These are phyloP conservation scores for Solanum pennellii DNA, from an alignment of 257 asterid genomes.

Conservation along the genomic window DNA sequence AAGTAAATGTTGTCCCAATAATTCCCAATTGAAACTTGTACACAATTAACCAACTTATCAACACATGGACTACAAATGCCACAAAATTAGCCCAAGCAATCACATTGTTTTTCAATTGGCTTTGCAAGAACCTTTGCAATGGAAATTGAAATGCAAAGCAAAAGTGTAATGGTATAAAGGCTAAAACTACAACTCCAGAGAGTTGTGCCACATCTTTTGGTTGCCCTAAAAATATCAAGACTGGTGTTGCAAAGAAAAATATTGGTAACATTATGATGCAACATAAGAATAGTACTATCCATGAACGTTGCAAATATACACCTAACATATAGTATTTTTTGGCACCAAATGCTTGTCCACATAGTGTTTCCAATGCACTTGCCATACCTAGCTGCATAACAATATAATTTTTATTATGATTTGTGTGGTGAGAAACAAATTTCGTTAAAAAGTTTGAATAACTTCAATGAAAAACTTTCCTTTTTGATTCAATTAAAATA, in stretches of 20 bases:
- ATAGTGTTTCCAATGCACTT: conserved; percentile 75
- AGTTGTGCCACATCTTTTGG: conserved; percentile 67
- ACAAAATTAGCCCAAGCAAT: conserved; percentile 42
- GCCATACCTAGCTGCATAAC: conserved; percentile 68
- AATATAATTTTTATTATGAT: not conserved
- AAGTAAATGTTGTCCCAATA: conserved; percentile 42
- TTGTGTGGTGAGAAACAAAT: not conserved
- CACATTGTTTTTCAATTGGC: conserved; percentile 65
- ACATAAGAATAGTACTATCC: conserved; percentile 48
- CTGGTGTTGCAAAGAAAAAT: conserved; percentile 46
- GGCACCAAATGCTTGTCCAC: conserved; percentile 93
- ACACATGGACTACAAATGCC: conserved; percentile 37
- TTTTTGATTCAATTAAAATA: too few relatives aligned
- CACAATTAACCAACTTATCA: conserved; percentile 43
- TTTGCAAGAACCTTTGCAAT: conserved; percentile 69
- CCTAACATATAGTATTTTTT: conserved; percentile 67
- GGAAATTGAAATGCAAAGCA: conserved; percentile 67
- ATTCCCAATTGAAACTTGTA: conserved; percentile 37
- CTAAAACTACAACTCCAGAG: conserved; percentile 45
- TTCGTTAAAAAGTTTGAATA: too few relatives aligned
- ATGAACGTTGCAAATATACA: conserved; percentile 70
- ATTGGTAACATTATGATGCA: conserved; percentile 39
- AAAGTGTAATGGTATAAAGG: conserved; percentile 70
- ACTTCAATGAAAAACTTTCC: too few relatives aligned
- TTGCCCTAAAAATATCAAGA: conserved; percentile 60